Evolutionary conservation across 495 filamentous ascomycete species (phyloP).

Genomic region (Podospora pseudoanserina): DNA sequence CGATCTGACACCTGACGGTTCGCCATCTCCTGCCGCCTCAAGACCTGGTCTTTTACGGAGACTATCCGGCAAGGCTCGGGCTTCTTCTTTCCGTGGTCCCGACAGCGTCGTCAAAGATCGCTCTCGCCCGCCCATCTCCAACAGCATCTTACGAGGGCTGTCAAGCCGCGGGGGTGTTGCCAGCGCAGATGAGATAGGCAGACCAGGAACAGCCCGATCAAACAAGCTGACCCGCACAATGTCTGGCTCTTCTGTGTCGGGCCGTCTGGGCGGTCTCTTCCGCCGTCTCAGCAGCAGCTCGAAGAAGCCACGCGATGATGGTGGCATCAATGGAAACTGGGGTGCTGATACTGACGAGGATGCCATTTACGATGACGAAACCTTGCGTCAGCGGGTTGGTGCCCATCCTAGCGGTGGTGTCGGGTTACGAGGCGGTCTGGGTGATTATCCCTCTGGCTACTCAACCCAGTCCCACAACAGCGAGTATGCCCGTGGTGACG

Average conservation of each 20-base stretch:
- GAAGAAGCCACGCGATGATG: conserved; percentile 38
- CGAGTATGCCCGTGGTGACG: conserved; percentile 44
- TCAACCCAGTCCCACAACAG: conserved; percentile 1
- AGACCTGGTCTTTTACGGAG: conserved; percentile 34
- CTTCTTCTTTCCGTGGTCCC: conserved; percentile 27
- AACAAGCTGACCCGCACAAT: conserved; percentile 46
- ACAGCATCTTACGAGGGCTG: conserved; percentile 36
- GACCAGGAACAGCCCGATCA: conserved; percentile 42
- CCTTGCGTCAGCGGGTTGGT: conserved; percentile 1
- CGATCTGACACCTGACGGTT: conserved; percentile 33
- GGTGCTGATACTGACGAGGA: conserved; percentile 39
- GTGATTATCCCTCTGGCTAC: conserved; percentile 26
- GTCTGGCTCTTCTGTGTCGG: conserved; percentile 27
- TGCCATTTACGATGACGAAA: conserved; percentile 27
- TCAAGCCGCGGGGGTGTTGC: conserved; percentile 34
- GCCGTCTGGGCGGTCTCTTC: conserved; percentile 47
- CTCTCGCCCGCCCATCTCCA: conserved; percentile 34
- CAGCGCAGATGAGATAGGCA: conserved; percentile 44
- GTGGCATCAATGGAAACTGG: conserved; percentile 52
- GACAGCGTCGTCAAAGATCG: conserved; percentile 25
- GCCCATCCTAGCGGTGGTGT: conserved; percentile 17
- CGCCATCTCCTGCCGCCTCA: conserved; percentile 26
- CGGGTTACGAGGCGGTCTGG: conserved; percentile 36
- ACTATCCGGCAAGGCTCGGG: conserved; percentile 33
- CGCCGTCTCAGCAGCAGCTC: conserved; percentile 48